Percentiles rank a stretch among this genome's conserved stretches.
Conservation (phyloP, 176 grass and related monocot genomes). For the Ampelocalamus luodianensis region DNA sequence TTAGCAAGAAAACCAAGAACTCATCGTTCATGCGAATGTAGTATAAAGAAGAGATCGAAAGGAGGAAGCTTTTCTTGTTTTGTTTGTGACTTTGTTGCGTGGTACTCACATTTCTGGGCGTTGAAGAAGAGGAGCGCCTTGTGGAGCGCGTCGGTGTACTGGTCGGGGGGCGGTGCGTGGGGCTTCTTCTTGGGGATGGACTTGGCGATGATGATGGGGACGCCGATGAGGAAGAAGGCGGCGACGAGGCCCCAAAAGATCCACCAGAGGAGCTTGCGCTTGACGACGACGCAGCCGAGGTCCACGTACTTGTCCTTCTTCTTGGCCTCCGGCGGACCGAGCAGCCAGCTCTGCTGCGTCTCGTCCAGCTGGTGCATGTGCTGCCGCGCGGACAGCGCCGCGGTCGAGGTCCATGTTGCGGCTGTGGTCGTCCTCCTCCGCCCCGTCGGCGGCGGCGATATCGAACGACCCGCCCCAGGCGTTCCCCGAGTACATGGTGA, state of each 20-base stretch:
- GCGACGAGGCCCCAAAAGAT: slow-evolving; percentile 53
- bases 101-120: no score
- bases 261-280: slow-evolving; percentile 84
- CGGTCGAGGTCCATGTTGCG: no score
- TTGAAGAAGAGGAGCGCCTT: no score
- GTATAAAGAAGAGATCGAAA: neutral
- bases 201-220: slow-evolving; percentile 92
- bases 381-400: slow-evolving; percentile 57
- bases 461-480: slow-evolving; percentile 93
- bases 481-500: slow-evolving; percentile 70
- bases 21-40: neutral
- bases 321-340: slow-evolving; percentile 75
- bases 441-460: slow-evolving; percentile 52
- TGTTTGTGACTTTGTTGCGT: no score
- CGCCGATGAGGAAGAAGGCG: slow-evolving; percentile 77
- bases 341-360: slow-evolving; percentile 97
- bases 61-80: neutral
- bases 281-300: slow-evolving; percentile 81
- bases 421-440: no score
- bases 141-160: slow-evolving; percentile 65
- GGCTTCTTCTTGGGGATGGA: slow-evolving; percentile 84
- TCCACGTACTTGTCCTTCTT: slow-evolving; percentile 98
- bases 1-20: neutral
- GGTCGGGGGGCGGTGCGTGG: slow-evolving; percentile 58
- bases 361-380: slow-evolving; percentile 75